Evolutionary conservation across 208 protist species (phyloP).

Genomic region (Entamoeba invadens): DNA sequence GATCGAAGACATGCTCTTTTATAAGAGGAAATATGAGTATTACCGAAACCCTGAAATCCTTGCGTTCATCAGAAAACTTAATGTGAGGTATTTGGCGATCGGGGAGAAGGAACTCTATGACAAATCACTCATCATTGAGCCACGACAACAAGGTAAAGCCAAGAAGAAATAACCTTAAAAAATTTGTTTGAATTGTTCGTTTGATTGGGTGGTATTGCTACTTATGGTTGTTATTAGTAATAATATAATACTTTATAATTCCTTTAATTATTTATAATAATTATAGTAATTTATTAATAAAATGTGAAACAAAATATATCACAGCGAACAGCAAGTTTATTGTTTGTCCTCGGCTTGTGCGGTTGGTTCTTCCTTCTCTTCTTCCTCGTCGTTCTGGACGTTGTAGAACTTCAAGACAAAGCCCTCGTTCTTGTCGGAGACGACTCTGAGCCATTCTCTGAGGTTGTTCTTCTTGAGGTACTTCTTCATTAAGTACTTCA

Average conservation of each 20-base stretch:
- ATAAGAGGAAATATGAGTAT: not conserved
- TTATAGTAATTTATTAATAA: too few species aligned
- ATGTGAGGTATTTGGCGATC: not conserved
- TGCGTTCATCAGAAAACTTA: not conserved
- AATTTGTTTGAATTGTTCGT: too few species aligned
- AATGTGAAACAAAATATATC: too few species aligned
- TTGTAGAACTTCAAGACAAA: slow-evolving; percentile 20
- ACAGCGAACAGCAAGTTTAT: not conserved
- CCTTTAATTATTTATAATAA: too few species aligned
- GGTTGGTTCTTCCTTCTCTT: not conserved
- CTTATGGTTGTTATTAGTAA: too few species aligned
- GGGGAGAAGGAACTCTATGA: not conserved
- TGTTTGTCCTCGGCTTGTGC: too few species aligned
- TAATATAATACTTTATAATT: too few species aligned
- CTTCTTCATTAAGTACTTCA: slow-evolving; percentile 22
- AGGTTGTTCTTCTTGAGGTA: slow-evolving; percentile 15
- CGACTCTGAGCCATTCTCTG: slow-evolving; percentile 16
- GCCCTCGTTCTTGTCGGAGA: slow-evolving; percentile 4
- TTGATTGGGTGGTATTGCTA: too few species aligned
- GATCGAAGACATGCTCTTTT: not conserved
- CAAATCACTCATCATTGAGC: not conserved
- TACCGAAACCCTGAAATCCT: not conserved
- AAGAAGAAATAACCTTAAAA: too few species aligned
- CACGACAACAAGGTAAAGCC: not conserved
- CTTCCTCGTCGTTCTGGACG: slow-evolving; percentile 1